Evolutionary conservation across 2,329 filamentous ascomycete genomes (phyloP).

Genomic region (Dactylellina sp.): DNA sequence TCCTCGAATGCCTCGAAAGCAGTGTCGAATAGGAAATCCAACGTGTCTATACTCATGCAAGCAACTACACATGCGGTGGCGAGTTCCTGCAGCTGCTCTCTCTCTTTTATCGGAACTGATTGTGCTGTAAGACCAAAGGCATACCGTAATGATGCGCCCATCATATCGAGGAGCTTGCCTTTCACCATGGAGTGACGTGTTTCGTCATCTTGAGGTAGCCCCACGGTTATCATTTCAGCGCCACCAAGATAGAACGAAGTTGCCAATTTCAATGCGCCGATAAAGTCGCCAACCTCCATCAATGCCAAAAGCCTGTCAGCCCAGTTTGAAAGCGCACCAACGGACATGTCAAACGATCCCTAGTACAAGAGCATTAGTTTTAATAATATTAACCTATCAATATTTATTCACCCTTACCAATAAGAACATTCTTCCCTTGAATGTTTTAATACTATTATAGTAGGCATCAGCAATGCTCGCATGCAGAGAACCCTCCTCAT

Average conservation of each 20-base stretch:
- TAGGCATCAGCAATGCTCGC: slow-evolving; percentile 97
- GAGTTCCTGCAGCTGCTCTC: slow-evolving; percentile 77
- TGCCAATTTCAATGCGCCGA: slow-evolving; percentile 88
- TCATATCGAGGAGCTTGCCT: slow-evolving; percentile 92
- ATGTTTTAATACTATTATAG: slow-evolving; percentile 95
- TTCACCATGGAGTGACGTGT: slow-evolving; percentile 83
- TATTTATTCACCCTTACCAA: slow-evolving; percentile 67
- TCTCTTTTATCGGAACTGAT: slow-evolving; percentile 65
- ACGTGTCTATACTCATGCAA: slow-evolving; percentile 80
- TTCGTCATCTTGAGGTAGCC: slow-evolving; percentile 83
- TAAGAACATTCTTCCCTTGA: slow-evolving; percentile 92
- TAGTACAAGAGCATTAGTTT: slow-evolving; percentile 33
- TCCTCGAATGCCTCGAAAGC: slow-evolving; percentile 92
- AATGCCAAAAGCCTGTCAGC: slow-evolving; percentile 90
- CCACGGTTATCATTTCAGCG: slow-evolving; percentile 93
- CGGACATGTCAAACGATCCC: slow-evolving; percentile 88
- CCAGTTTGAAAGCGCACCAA: slow-evolving; percentile 96
- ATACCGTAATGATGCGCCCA: slow-evolving; percentile 89
- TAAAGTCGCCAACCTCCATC: slow-evolving; percentile 97
- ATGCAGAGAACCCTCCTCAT: slow-evolving; percentile 93
- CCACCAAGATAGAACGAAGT: slow-evolving; percentile 92
- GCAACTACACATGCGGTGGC: slow-evolving; percentile 85
- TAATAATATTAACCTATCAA: slow-evolving; percentile 2
- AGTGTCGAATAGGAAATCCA: slow-evolving; percentile 88
- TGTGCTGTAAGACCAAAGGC: slow-evolving; percentile 76